phyloP scores from a whole-genome alignment of 164 flowering plant species.

The Macadamia integrifolia region DNA sequence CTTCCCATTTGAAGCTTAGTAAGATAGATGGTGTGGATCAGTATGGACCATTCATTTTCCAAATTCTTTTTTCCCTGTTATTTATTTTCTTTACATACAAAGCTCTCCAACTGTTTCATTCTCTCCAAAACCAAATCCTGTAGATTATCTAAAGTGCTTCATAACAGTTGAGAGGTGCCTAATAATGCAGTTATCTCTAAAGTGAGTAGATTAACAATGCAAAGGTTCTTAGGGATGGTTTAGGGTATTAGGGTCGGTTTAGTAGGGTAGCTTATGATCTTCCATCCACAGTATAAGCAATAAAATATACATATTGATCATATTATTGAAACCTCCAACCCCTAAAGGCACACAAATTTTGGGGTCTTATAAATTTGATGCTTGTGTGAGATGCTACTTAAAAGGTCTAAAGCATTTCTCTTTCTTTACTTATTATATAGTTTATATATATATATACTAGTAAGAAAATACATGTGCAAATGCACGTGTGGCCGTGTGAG shows the following conservation, averaged over 20 bases:
- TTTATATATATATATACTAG: too few relatives aligned
- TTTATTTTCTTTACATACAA: background rate
- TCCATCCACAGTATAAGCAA: background rate
- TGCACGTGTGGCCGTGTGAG: too few relatives aligned
- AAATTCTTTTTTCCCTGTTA: conserved; percentile 2
- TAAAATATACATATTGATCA: too few relatives aligned
- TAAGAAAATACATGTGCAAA: too few relatives aligned
- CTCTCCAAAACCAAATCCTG: background rate
- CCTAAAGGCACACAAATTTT: too few relatives aligned
- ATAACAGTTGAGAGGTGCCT: conserved; percentile 1
- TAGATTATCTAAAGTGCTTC: background rate
- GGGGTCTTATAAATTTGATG: too few relatives aligned
- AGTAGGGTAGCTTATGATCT: background rate
- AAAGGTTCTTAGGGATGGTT: background rate
- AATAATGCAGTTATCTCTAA: background rate
- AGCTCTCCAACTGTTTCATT: conserved; percentile 3
- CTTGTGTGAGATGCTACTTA: too few relatives aligned
- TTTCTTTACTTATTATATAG: too few relatives aligned
- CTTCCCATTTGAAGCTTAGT: conserved; percentile 6
- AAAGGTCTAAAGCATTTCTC: too few relatives aligned
- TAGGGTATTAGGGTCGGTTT: too few relatives aligned
- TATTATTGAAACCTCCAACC: too few relatives aligned
- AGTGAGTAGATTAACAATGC: background rate
- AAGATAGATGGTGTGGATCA: background rate
- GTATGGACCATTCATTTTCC: background rate